These are phyloP conservation scores for Ophiorrhiza pumila DNA, from an alignment of 257 asterid genomes.

Conservation along the genomic window DNA sequence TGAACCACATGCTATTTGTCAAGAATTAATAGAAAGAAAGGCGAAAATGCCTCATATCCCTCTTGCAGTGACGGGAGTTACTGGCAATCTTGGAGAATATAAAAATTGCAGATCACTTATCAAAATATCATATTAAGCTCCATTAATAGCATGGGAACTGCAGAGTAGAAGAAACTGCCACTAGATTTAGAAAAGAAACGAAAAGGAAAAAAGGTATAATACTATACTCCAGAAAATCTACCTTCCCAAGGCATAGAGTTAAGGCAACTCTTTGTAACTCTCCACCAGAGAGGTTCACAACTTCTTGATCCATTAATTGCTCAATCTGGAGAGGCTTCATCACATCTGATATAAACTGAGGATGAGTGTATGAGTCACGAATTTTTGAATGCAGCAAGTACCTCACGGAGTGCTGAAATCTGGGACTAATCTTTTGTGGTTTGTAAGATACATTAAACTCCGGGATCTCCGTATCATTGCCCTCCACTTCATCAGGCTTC, in stretches of 20 bases:
- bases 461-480: constrained; percentile 75
- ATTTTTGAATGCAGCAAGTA: constrained; percentile 72
- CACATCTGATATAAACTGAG: constrained; percentile 92
- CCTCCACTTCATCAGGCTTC: constrained; percentile 83
- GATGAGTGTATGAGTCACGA: constrained; percentile 86
- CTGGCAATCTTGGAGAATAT: background rate
- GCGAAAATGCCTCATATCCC: background rate
- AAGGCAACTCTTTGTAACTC: constrained; percentile 97
- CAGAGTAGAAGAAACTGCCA: background rate
- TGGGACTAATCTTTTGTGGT: constrained; percentile 97
- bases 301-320: constrained; percentile 97
- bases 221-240: constrained; percentile 15
- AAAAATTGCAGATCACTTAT: background rate
- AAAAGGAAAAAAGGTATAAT: background rate
- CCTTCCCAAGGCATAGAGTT: constrained; percentile 96
- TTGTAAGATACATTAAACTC: constrained; percentile 96
- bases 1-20: background rate
- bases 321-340: constrained; percentile 98
- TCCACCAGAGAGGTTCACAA: constrained; percentile 98
- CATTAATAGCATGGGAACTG: background rate
- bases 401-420: constrained; percentile 63
- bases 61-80: background rate
- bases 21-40: too few relatives aligned
- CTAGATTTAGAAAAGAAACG: background rate
- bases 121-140: background rate